Base-by-base conservation (phyloP, 768 basidiomycete species). In the Rubroboletus pulcherrimus region DNA sequence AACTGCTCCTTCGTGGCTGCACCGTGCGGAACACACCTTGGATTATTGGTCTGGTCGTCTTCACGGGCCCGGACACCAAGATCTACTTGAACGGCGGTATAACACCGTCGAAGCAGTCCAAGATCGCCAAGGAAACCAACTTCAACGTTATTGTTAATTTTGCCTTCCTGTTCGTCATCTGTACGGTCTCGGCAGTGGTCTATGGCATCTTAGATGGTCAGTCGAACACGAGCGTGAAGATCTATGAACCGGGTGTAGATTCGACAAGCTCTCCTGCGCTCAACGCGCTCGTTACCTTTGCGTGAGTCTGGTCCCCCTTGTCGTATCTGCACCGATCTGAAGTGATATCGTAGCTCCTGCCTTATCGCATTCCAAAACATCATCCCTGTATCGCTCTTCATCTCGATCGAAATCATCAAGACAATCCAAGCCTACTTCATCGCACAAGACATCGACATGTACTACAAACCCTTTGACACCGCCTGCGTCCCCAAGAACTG, bases 111-210 rank as follows among this genome's bases (percentile, higher is more conserved):
- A 98, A 98, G 67, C 87, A 92, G 56, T 91, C 88, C 66, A 98
- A 95, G 79, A 98, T 98, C 67, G 94, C 98, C 76, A 90, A 85
- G 75, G 96, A 98, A 78, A 98, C 96, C 9, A 98, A 96, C 72
- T 96, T 94, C 78, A 98, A 98, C 66, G 96, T 98, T 60, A 75
- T 95, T 49, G 89, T 97, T 75, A 98, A 98, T 72, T 98, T 98
- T 67, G 73, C 80, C 41, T 72, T 97, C 56, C 77, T 98, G 54
- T 67, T 86, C 40, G 49, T 81, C 38, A 90, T 98, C 79, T 97
- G 94, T 70, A 59, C 84, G 7, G 71, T 86, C 31, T 81, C 88
- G 4, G 93, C 84, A 8, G 82, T 93, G 41, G 80, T 86, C 64
- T 89, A 82, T 63, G 96, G 93, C 1, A 66, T 89, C 51, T 78